Percentiles rank a stretch among this genome's conserved stretches.
Conservation (phyloP, 345 rosid genomes). For the Bruguiera gymnorhiza region DNA sequence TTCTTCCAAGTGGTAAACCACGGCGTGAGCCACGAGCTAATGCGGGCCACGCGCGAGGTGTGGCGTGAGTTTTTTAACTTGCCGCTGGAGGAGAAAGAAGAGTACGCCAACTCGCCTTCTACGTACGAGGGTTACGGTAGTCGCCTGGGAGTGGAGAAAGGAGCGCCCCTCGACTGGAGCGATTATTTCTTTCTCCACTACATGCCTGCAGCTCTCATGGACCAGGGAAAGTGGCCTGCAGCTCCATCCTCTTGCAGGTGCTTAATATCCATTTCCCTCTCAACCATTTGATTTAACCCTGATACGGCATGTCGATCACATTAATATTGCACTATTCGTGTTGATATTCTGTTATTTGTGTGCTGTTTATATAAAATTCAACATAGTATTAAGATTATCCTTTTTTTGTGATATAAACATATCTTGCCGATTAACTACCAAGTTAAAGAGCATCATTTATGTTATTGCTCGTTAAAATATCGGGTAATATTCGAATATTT, state of each 20-base stretch:
- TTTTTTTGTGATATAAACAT: no score
- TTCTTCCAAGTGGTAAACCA: slow-evolving; percentile 35
- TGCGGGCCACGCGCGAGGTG: slow-evolving; percentile 14
- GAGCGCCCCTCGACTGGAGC: slow-evolving; percentile 30
- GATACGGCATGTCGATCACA: not conserved
- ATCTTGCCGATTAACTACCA: no score
- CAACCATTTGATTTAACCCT: not conserved
- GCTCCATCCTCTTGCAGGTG: slow-evolving; percentile 25
- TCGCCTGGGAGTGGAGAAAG: slow-evolving; percentile 32
- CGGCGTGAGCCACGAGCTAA: slow-evolving; percentile 19
- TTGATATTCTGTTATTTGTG: no score
- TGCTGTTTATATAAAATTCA: no score
- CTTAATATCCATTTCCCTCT: no score
- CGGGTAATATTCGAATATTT: no score
- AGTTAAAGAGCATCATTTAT: no score
- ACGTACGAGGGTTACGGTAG: slow-evolving; percentile 37
- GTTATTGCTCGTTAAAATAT: no score
- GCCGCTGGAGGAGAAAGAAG: slow-evolving; percentile 22
- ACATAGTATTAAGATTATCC: no score
- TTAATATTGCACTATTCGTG: not conserved
- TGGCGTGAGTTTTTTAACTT: slow-evolving; percentile 32
- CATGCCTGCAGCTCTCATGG: slow-evolving; percentile 15
- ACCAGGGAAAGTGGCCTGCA: slow-evolving; percentile 22
- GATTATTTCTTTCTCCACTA: slow-evolving; percentile 34
- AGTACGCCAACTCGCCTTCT: slow-evolving; percentile 21